Conservation (phyloP, 2,329 filamentous ascomycete genomes). For the Hypoxylon sp. region DNA sequence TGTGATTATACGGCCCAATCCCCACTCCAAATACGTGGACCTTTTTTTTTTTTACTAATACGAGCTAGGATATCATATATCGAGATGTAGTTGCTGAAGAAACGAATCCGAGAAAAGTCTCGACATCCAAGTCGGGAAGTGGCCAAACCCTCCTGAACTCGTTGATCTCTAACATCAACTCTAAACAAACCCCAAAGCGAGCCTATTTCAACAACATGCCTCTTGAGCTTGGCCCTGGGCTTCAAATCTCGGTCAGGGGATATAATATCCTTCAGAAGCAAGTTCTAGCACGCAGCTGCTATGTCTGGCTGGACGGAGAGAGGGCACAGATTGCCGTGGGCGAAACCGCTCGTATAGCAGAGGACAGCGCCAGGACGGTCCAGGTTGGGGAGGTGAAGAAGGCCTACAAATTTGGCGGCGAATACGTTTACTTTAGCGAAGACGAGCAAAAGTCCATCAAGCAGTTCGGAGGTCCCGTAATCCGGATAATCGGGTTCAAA, state of each 20-base stretch:
- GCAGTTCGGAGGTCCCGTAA: constrained; percentile 80
- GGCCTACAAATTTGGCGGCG: constrained; percentile 94
- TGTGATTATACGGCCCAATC: constrained; percentile 57
- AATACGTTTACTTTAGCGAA: constrained; percentile 83
- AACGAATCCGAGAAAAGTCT: constrained; percentile 63
- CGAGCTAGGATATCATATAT: constrained; percentile 83
- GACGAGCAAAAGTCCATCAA: constrained; percentile 83
- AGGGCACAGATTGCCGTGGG: constrained; percentile 80
- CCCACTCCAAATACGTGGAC: constrained; percentile 35
- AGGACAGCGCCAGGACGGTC: constrained; percentile 78
- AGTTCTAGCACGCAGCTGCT: constrained; percentile 80
- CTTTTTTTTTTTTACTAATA: constrained; percentile 16
- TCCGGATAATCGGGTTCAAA: constrained; percentile 95
- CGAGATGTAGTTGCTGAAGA: constrained; percentile 76
- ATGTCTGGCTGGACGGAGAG: constrained; percentile 88
- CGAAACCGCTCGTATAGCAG: constrained; percentile 76
- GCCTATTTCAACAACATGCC: constrained; percentile 87
- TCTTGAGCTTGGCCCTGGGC: constrained; percentile 83
- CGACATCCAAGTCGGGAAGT: constrained; percentile 72
- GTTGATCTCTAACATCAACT: constrained; percentile 87
- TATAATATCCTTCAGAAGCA: constrained; percentile 90
- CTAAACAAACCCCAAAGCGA: constrained; percentile 84
- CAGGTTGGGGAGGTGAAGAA: constrained; percentile 85
- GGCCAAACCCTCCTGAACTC: constrained; percentile 82
- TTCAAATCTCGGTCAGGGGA: constrained; percentile 90